Conservation (phyloP, 2,329 filamentous ascomycete species). For the Aspergillus tanneri region DNA sequence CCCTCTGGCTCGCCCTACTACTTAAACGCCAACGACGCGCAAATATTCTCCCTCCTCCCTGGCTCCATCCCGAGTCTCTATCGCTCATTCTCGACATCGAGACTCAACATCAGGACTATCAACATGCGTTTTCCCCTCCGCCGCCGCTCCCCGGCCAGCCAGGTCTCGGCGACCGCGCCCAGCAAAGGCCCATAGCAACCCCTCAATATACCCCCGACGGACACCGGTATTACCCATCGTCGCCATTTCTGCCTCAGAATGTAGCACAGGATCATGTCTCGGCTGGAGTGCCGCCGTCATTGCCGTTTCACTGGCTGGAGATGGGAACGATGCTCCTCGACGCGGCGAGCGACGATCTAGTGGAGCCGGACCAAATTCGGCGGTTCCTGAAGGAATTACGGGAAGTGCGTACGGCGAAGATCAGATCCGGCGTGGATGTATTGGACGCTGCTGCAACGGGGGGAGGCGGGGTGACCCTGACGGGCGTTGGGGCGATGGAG, state of each 20-base stretch:
- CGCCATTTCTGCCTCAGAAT: slow-evolving; percentile 77
- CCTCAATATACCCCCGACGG: slow-evolving; percentile 41
- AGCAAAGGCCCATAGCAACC: slow-evolving; percentile 24
- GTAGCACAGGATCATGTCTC: slow-evolving; percentile 65
- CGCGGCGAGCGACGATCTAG: slow-evolving; percentile 79
- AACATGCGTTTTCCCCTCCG: slow-evolving; percentile 72
- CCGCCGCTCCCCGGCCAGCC: slow-evolving; percentile 61
- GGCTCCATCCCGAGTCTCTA: slow-evolving; percentile 77
- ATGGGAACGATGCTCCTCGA: slow-evolving; percentile 83
- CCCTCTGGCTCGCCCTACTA: slow-evolving; percentile 91
- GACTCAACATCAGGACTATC: slow-evolving; percentile 61
- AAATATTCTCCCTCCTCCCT: slow-evolving; percentile 87
- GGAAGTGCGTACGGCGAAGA: slow-evolving; percentile 86
- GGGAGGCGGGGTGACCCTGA: slow-evolving; percentile 68
- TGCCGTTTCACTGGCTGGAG: slow-evolving; percentile 97
- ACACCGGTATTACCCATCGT: slow-evolving; percentile 49
- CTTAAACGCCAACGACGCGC: slow-evolving; percentile 92
- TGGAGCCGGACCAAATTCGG: slow-evolving; percentile 69
- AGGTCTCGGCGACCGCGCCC: slow-evolving; percentile 25
- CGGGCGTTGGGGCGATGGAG: slow-evolving; percentile 90
- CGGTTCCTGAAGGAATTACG: slow-evolving; percentile 75
- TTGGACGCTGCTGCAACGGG: slow-evolving; percentile 55
- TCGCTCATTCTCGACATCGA: slow-evolving; percentile 77
- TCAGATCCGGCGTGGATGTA: slow-evolving; percentile 70
- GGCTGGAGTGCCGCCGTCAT: slow-evolving; percentile 32